phyloP scores from a whole-genome alignment of 192 early-diverging fungal genomes.

The Spizellomyces punctatus region DNA sequence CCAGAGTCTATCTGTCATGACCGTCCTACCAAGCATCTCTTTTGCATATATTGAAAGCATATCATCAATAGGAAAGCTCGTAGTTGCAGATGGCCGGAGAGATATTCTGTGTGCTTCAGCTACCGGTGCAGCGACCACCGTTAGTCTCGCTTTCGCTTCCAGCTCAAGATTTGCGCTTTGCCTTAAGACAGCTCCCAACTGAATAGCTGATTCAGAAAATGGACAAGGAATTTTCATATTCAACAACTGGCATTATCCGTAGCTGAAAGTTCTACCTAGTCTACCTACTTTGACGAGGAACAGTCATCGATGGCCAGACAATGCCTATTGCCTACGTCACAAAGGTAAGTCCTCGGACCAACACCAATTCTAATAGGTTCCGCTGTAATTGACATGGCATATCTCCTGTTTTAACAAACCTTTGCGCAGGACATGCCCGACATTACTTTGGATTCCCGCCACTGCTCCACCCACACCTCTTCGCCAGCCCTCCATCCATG shows the following conservation, averaged over 20 bases:
- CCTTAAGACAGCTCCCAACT: conserved; percentile 47
- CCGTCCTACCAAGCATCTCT: conserved; percentile 47
- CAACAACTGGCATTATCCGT: no score
- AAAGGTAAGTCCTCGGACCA: no score
- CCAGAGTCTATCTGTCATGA: no score
- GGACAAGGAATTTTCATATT: no score
- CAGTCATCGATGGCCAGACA: conserved; percentile 59
- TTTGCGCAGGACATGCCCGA: background rate
- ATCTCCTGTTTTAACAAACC: background rate
- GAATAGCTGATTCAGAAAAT: conserved; percentile 41
- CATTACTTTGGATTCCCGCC: background rate
- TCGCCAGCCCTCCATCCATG: conserved; percentile 28
- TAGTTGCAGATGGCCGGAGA: conserved; percentile 38
- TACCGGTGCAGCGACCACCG: conserved; percentile 17
- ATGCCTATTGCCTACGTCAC: conserved; percentile 41
- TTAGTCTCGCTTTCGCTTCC: conserved; percentile 41
- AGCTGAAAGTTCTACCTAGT: no score
- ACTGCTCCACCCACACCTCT: conserved; percentile 11
- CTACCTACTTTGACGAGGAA: no score
- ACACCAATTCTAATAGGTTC: background rate
- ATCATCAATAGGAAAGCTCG: conserved; percentile 47
- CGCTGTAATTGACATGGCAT: background rate
- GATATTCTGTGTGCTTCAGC: conserved; percentile 46
- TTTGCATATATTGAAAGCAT: conserved; percentile 58
- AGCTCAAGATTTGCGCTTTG: conserved; percentile 52